These are phyloP conservation scores for Saturnispora besseyi DNA, from an alignment of 805 yeast genomes.

Conservation along the genomic window DNA sequence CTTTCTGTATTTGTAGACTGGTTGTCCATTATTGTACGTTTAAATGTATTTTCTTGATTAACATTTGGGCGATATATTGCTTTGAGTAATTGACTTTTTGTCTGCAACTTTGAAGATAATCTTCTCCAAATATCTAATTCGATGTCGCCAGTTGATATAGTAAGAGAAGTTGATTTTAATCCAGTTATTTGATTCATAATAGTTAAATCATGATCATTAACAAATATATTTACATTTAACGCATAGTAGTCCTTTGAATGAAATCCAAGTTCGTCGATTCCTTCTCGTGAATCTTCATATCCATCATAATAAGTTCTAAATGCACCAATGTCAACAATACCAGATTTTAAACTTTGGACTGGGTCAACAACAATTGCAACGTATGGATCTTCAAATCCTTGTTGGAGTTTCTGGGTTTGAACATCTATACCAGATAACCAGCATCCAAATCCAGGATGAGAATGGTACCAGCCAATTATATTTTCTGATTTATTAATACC, in stretches of 20 bases:
- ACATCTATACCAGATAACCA: conserved; percentile 94
- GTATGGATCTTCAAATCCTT: conserved; percentile 85
- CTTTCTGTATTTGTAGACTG: background rate
- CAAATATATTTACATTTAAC: conserved; percentile 51
- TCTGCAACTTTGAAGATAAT: background rate
- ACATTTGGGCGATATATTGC: background rate
- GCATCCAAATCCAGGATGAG: conserved; percentile 96
- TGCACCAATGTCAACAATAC: conserved; percentile 77
- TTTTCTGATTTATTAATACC: conserved; percentile 45
- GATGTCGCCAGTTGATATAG: background rate
- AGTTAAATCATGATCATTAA: conserved; percentile 40
- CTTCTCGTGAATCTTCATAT: conserved; percentile 9
- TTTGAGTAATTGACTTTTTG: background rate
- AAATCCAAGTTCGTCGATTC: conserved; percentile 49
- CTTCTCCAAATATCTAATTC: background rate
- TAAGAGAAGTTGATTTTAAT: background rate
- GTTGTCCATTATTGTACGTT: background rate
- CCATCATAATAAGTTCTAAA: conserved; percentile 53
- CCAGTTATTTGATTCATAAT: conserved; percentile 28
- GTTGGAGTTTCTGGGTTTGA: conserved; percentile 78
- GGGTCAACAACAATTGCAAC: conserved; percentile 88
- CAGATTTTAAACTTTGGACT: conserved; percentile 49
- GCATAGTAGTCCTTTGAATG: conserved; percentile 65
- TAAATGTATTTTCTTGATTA: background rate
- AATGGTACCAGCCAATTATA: conserved; percentile 95